Percentiles rank a stretch among this genome's conserved stretches.
Conservation (phyloP, 805 yeast genomes). For the Blastobotrys mokoenaii region DNA sequence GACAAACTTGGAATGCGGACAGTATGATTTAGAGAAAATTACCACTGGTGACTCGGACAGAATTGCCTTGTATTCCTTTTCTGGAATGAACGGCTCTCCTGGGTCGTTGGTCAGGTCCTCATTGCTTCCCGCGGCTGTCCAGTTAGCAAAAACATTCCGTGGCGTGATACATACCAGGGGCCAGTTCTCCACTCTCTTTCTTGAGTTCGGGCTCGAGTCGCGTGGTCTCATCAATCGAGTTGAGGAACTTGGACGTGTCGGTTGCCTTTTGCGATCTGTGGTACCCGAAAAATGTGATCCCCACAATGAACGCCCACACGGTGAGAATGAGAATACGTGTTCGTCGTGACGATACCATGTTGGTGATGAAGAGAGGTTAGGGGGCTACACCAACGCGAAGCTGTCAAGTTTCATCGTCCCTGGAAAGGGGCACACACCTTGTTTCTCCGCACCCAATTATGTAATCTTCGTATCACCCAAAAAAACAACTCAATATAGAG, state of each 20-base stretch:
- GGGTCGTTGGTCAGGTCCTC: conserved; percentile 18
- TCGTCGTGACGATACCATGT: conserved; percentile 29
- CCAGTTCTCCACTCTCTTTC: conserved; percentile 23
- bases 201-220: conserved; percentile 9
- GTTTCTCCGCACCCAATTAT: no score
- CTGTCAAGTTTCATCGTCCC: no score
- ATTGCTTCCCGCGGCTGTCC: conserved; percentile 14
- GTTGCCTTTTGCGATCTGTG: conserved; percentile 23
- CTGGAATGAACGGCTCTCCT: conserved; percentile 38
- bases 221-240: conserved; percentile 11
- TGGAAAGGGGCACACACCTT: no score
- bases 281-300: conserved; percentile 27
- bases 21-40: conserved; percentile 43
- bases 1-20: conserved; percentile 65
- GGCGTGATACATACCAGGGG: conserved; percentile 36
- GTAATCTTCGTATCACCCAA: no score
- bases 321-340: conserved; percentile 36
- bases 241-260: conserved; percentile 8
- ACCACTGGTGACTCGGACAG: conserved; percentile 49
- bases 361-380: no score
- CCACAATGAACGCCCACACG: conserved; percentile 31
- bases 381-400: no score
- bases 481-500: no score
- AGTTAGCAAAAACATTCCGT: no score
- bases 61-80: conserved; percentile 47